phyloP scores from a whole-genome alignment of 2,329 filamentous ascomycete genomes.

The Geosmithia flava region DNA sequence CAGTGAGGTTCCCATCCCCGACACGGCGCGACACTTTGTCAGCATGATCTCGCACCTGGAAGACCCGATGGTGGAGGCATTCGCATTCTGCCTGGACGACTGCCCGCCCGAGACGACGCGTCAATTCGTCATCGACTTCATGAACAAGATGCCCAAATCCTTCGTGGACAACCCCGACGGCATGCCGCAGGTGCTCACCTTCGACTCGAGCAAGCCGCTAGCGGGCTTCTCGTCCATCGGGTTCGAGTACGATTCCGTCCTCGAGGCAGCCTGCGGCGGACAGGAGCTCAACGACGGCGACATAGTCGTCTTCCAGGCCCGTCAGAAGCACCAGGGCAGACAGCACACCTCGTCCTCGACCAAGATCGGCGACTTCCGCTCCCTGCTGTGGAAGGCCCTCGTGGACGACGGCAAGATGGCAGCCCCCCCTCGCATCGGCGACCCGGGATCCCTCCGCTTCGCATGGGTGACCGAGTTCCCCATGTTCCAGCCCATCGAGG shows the following conservation, averaged over 20 bases:
- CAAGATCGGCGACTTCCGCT: slow-evolving; percentile 59
- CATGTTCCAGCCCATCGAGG: slow-evolving; percentile 67
- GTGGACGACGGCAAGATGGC: slow-evolving; percentile 48
- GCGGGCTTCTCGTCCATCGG: slow-evolving; percentile 68
- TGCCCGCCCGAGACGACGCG: slow-evolving; percentile 39
- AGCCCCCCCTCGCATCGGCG: slow-evolving; percentile 18
- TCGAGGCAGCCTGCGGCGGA: slow-evolving; percentile 13
- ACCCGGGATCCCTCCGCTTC: slow-evolving; percentile 44
- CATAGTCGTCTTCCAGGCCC: slow-evolving; percentile 70
- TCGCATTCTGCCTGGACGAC: slow-evolving; percentile 50
- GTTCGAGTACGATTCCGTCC: slow-evolving; percentile 46
- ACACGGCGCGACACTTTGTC: slow-evolving; percentile 47
- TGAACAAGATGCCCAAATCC: slow-evolving; percentile 48
- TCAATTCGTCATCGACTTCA: slow-evolving; percentile 55
- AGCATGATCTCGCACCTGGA: slow-evolving; percentile 61
- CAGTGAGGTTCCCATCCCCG: slow-evolving; percentile 46
- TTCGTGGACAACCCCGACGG: slow-evolving; percentile 61
- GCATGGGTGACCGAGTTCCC: slow-evolving; percentile 88
- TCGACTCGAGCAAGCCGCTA: slow-evolving; percentile 61
- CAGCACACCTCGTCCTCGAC: slow-evolving; percentile 46
- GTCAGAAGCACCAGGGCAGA: slow-evolving; percentile 47
- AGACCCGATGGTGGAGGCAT: slow-evolving; percentile 61
- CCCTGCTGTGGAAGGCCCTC: slow-evolving; percentile 55
- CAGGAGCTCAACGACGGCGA: slow-evolving; percentile 52
- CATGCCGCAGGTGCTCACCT: slow-evolving; percentile 68